Evolutionary conservation across 2,329 filamentous ascomycete genomes (phyloP), one percentile per base, ranked within the genome.

Genomic region (Talaromyces sp.): DNA sequence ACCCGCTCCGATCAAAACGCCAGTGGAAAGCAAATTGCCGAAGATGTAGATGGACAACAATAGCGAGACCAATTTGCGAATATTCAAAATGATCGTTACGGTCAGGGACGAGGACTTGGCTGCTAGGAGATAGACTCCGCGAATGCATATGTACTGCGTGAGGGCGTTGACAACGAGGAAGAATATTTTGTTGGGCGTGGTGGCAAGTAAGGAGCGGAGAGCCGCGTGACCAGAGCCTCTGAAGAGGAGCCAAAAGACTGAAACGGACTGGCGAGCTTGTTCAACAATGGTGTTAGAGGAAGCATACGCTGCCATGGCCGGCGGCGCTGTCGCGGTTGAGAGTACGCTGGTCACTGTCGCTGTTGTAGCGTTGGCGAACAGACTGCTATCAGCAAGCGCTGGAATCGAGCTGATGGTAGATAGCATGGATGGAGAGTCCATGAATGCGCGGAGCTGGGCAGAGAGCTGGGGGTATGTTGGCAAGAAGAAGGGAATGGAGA

Each of bases 21-120:
- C 88, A 0, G 82, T 77, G 13, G 89, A 86, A 65, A 99, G 80
- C 44, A 84, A 78, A 73, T 99, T 97, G 5, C 93, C 95, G 77
- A 99, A 99, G 1, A 99, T 76, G 84, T 92, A 93, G 62, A 98
- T 96, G 68, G 93, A 97, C 62, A 98, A 75, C 64, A 98, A 79
- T 63, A 98, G 84, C 69, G 93, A 97, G 60, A 96, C 89, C 22
- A 99, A 81, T 77, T 99, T 99, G 68, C 95, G 85, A 63, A 99
- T 90, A 73, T 98, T 99, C 63, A 99, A 82, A 55, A 98, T 92
- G 68, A 99, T 96, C 1, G 93, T 97, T 27, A 99, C 95, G 0
- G 95, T 98, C 60, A 99, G 83, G 0, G 95, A 96, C 3, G 93
- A 93, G 3, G 91, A 91, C 59, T 88, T 89, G 0, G 93, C 91